Percentiles rank a stretch among this genome's conserved stretches.
phyloP scores from a whole-genome alignment of 2,329 filamentous ascomycete species.

The Fusarium denticulatum region DNA sequence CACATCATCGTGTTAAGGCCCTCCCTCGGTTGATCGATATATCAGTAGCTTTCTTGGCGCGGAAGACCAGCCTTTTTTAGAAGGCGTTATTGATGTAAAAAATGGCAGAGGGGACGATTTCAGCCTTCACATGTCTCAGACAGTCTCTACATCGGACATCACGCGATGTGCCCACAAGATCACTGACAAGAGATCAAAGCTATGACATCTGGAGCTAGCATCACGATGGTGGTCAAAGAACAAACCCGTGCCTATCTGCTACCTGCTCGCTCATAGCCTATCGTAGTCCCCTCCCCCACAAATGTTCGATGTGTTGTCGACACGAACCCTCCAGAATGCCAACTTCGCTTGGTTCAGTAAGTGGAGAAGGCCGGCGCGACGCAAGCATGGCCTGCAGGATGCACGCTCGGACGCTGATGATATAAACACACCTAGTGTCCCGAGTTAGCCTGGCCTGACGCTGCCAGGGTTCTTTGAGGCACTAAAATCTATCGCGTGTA shows the following conservation, averaged over 20 bases:
- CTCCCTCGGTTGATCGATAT: neutral
- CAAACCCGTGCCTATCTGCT: constrained; percentile 10
- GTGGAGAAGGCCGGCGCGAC: constrained; percentile 35
- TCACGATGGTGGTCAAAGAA: constrained; percentile 5
- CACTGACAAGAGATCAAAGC: constrained; percentile 14
- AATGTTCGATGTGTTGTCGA: constrained; percentile 24
- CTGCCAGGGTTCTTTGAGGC: constrained; percentile 7
- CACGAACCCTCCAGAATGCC: constrained; percentile 36
- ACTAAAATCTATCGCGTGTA: constrained; percentile 30
- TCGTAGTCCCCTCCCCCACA: constrained; percentile 34
- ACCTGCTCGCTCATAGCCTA: constrained; percentile 6
- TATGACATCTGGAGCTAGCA: constrained; percentile 13
- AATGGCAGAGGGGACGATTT: neutral
- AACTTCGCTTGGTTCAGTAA: constrained; percentile 23
- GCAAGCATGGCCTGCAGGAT: constrained; percentile 42
- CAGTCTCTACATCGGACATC: constrained; percentile 6
- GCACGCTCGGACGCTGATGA: constrained; percentile 36
- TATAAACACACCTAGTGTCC: constrained; percentile 21
- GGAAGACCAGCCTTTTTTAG: neutral
- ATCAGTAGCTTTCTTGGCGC: neutral
- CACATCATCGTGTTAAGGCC: neutral
- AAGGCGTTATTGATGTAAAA: constrained; percentile 9
- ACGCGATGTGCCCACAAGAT: constrained; percentile 29
- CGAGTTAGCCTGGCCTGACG: neutral
- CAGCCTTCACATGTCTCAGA: constrained; percentile 26